phyloP scores from a whole-genome alignment of 352 stramenopile species.

The Thalassiosira sp. region DNA sequence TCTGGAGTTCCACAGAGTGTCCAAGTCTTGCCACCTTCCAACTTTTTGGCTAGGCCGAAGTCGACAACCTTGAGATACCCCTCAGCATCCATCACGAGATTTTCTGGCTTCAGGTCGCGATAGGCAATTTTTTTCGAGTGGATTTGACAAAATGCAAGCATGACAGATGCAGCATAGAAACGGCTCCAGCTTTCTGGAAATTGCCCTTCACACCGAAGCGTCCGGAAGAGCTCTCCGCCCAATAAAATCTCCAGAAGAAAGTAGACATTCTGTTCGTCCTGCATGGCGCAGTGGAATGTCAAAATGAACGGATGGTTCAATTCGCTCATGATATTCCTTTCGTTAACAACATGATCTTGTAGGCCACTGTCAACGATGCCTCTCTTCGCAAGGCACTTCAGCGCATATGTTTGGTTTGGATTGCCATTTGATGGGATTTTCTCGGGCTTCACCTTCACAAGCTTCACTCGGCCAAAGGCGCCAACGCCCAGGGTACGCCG shows the following conservation, averaged over 20 bases:
- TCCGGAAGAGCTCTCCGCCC: constrained; percentile 91
- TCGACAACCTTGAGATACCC: constrained; percentile 89
- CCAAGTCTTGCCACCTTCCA: constrained; percentile 86
- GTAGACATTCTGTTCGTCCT: constrained; percentile 91
- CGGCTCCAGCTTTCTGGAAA: constrained; percentile 66
- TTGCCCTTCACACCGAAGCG: constrained; percentile 85
- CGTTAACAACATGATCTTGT: constrained; percentile 91
- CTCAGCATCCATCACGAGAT: constrained; percentile 88
- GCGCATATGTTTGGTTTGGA: constrained; percentile 79
- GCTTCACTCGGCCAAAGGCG: constrained; percentile 90
- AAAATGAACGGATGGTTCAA: constrained; percentile 91
- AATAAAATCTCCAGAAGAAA: constrained; percentile 93
- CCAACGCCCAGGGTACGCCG: constrained; percentile 89
- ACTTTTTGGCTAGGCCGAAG: constrained; percentile 88
- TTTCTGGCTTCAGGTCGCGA: constrained; percentile 93
- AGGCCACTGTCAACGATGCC: constrained; percentile 91
- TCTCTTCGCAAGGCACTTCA: constrained; percentile 92
- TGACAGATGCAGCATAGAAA: constrained; percentile 80
- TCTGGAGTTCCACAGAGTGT: constrained; percentile 94
- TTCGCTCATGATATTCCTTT: constrained; percentile 89
- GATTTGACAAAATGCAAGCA: constrained; percentile 78
- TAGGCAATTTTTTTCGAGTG: constrained; percentile 89
- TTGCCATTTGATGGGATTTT: constrained; percentile 32
- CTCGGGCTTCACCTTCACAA: constrained; percentile 82
- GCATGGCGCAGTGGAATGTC: constrained; percentile 89